These are phyloP conservation scores for Cryptococcus hybrid DNA, from an alignment of 1,284 basidiomycete species.

Conservation along the genomic window DNA sequence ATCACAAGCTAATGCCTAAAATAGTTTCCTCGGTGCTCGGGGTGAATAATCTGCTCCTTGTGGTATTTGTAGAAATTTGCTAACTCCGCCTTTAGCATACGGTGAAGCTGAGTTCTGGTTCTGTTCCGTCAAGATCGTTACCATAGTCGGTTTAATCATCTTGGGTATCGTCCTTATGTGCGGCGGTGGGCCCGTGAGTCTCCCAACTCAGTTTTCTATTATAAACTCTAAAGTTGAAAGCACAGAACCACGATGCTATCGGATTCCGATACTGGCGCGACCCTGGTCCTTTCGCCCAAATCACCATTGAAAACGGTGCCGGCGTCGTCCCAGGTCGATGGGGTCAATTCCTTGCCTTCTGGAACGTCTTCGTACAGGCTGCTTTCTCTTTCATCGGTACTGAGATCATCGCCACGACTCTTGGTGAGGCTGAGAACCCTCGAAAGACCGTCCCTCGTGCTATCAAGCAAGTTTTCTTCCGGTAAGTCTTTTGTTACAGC, in stretches of 20 bases:
- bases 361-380: slow-evolving; percentile 54
- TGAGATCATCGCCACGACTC: slow-evolving; percentile 70
- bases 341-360: slow-evolving; percentile 63
- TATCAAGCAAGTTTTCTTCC: slow-evolving; percentile 74
- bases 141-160: slow-evolving; percentile 53
- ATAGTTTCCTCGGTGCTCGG: slow-evolving; percentile 40
- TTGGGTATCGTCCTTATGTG: slow-evolving; percentile 67
- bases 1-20: not conserved
- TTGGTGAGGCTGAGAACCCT: slow-evolving; percentile 61
- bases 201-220: not conserved
- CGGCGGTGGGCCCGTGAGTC: slow-evolving; percentile 60
- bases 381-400: slow-evolving; percentile 81
- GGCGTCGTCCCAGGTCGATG: slow-evolving; percentile 26
- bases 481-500: slow-evolving; percentile 65
- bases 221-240: no score
- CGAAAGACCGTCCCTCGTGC: slow-evolving; percentile 76
- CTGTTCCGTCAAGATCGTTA: slow-evolving; percentile 35
- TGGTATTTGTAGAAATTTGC: no score
- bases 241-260: slow-evolving; percentile 47
- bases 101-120: slow-evolving; percentile 48
- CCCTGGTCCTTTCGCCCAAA: slow-evolving; percentile 55
- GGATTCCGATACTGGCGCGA: slow-evolving; percentile 65
- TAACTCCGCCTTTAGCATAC: slow-evolving; percentile 19
- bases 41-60: slow-evolving; percentile 33
- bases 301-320: slow-evolving; percentile 18